Evolutionary conservation across 2,329 filamentous ascomycete genomes (phyloP), one percentile per base, ranked within the genome.

Genomic region (Cercospora nicotianae): DNA sequence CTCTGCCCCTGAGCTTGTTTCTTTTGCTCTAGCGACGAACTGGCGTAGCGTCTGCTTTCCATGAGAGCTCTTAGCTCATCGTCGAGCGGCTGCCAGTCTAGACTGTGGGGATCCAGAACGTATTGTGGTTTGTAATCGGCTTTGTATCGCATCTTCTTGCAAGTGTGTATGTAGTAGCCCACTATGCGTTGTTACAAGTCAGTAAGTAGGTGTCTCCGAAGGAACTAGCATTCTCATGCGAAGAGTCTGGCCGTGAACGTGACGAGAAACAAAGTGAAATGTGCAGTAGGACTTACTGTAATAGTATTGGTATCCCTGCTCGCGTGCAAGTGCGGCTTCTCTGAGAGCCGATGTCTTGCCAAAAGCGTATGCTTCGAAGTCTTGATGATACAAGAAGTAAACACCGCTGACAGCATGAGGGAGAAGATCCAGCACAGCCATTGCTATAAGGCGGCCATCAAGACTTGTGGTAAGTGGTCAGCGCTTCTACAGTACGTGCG

Each of bases 91-190:
- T 75, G 68, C 78, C 78, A 79, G 7, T 75, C 67, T 7, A 75
- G 59, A 28, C 67, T 75, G 51, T 77, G 86, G 0, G 90, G 90
- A 71, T 94, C 90, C 10, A 94, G 83, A 10, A 95, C 85, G 74
- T 89, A 87, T 75, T 93, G 90, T 1, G 91, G 91, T 10, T 84
- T 83, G 77, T 91, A 95, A 75, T 93, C 90, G 67, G 89, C 90
- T 81, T 95, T 95, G 82, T 95, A 95, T 73, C 85, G 84, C 92
- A 95, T 94, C 81, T 95, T 95, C 63, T 86, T 84, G 74, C 91
- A 94, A 64, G 82, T 88, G 77, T 94, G 91, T 67, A 95, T 94
- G 74, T 94, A 95, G 78, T 69, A 72, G 13, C 70, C 88, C 88
- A 90, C 53, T 58, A 2, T 16, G 5, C 10, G 53, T 58, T 7